phyloP scores from a whole-genome alignment of 768 basidiomycete species.

The Tephrocybe sp. region DNA sequence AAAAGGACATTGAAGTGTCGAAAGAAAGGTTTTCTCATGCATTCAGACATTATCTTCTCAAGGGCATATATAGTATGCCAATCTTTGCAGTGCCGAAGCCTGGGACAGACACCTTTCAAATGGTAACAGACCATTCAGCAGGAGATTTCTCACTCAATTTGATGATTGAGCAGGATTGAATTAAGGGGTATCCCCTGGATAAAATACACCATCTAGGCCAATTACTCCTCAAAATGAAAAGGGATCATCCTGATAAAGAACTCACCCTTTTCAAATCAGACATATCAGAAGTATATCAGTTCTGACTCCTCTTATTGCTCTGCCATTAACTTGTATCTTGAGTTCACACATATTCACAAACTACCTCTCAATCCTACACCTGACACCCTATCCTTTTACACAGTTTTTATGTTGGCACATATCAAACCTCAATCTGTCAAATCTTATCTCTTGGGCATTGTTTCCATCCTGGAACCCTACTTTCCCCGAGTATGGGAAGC shows the following conservation, averaged over 20 bases:
- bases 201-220: too few species aligned
- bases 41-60: neutral
- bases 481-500: conserved; percentile 16
- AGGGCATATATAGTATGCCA: too few species aligned
- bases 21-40: neutral
- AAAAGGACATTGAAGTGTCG: neutral
- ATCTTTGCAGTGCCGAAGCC: neutral
- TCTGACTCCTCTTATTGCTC: conserved; percentile 25
- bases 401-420: conserved; percentile 31
- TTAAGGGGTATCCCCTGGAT: too few species aligned
- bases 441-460: conserved; percentile 37
- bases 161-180: neutral
- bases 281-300: conserved; percentile 32
- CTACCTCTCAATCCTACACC: conserved; percentile 33
- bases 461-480: conserved; percentile 26
- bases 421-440: conserved; percentile 34
- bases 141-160: neutral
- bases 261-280: conserved; percentile 37
- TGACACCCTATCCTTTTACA: conserved; percentile 34
- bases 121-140: neutral
- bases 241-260: neutral
- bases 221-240: neutral
- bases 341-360: conserved; percentile 21
- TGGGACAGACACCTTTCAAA: neutral
- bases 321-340: conserved; percentile 25